Evolutionary conservation across 371 early-diverging fungal species (phyloP).

Genomic region (Fennellomyces sp.): DNA sequence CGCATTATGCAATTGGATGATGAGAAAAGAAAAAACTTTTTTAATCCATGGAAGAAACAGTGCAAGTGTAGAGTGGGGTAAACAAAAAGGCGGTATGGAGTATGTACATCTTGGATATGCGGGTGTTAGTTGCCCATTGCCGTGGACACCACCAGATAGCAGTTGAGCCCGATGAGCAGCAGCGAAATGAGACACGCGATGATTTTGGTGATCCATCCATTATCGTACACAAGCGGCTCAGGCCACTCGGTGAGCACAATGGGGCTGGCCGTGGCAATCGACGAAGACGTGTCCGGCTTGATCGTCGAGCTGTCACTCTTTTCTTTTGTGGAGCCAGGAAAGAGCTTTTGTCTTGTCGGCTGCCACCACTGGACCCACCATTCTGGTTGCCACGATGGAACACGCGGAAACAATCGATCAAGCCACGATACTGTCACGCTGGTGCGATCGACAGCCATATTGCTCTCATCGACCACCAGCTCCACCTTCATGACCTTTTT

Average conservation of each 20-base stretch:
- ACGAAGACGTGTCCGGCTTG: conserved; percentile 4
- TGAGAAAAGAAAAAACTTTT: too few species aligned
- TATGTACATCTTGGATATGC: too few species aligned
- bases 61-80: too few species aligned
- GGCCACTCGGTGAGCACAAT: conserved; percentile 19
- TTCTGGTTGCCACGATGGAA: neutral
- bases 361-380: conserved; percentile 1
- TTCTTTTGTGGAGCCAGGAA: neutral
- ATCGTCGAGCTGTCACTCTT: neutral
- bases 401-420: conserved; percentile 1
- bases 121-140: neutral
- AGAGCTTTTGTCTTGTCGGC: neutral
- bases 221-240: conserved; percentile 32
- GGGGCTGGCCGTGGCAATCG: neutral
- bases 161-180: conserved; percentile 60
- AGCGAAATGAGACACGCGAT: conserved; percentile 47
- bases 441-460: neutral
- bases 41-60: too few species aligned
- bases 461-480: conserved; percentile 23
- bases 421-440: conserved; percentile 17
- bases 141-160: conserved; percentile 51
- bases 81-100: too few species aligned
- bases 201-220: conserved; percentile 38
- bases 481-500: conserved; percentile 54
- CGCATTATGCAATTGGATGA: too few species aligned